Conservation (phyloP, 1,284 basidiomycete species). For the Sporisorium scitamineum region DNA sequence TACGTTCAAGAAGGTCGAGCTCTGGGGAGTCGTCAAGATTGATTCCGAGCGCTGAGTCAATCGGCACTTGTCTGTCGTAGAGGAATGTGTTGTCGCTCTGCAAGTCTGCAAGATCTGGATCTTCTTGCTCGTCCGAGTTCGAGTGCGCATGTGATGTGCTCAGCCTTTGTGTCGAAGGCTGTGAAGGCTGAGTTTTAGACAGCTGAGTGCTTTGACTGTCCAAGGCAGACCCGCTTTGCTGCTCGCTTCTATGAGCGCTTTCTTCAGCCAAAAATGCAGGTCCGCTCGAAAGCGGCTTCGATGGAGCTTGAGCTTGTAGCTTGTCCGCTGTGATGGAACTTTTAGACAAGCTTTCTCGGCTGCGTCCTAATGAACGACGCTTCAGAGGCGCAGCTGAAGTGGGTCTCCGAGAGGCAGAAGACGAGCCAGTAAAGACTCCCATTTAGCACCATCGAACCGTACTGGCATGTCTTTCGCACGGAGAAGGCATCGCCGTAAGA, state of each 20-base stretch:
- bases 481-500: slow-evolving; percentile 2
- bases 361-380: slow-evolving; percentile 32
- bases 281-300: background rate
- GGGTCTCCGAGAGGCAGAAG: slow-evolving; percentile 13
- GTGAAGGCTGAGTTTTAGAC: background rate
- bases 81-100: slow-evolving; percentile 32
- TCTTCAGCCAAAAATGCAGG: background rate
- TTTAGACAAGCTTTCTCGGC: background rate
- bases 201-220: background rate
- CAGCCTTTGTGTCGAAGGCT: background rate
- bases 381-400: slow-evolving; percentile 20
- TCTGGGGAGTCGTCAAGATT: background rate
- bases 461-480: background rate
- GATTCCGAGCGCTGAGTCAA: slow-evolving; percentile 27
- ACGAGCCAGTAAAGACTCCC: slow-evolving; percentile 29
- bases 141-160: background rate
- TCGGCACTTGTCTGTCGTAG: slow-evolving; percentile 12
- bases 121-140: slow-evolving; percentile 14
- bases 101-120: slow-evolving; percentile 26
- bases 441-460: slow-evolving; percentile 14
- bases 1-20: slow-evolving; percentile 10
- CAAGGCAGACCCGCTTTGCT: background rate
- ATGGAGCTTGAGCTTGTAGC: background rate
- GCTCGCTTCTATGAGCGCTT: background rate
- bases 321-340: background rate